These are phyloP conservation scores for Trametes versicolor DNA, from an alignment of 1,284 basidiomycete genomes.

Conservation along the genomic window DNA sequence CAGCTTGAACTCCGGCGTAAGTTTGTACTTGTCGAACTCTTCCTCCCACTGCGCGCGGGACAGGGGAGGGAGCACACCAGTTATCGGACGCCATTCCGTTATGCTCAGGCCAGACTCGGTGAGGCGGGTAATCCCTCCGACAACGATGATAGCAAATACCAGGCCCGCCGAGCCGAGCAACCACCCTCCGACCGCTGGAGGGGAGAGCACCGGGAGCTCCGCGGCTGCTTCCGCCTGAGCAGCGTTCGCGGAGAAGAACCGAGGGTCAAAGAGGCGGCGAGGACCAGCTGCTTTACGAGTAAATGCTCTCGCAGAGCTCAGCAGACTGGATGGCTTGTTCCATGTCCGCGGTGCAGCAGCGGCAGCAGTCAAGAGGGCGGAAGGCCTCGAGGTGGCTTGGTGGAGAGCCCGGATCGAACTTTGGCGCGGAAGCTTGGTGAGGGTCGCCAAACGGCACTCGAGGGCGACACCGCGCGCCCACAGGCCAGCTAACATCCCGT, in stretches of 20 bases:
- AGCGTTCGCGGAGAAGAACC: conserved; percentile 54
- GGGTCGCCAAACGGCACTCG: conserved; percentile 32
- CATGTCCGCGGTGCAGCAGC: conserved; percentile 14
- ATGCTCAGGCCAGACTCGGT: conserved; percentile 99
- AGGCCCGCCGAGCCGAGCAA: conserved; percentile 85
- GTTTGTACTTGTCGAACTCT: conserved; percentile 96
- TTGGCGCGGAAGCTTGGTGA: conserved; percentile 27
- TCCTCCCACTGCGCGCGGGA: conserved; percentile 82
- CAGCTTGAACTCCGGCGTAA: conserved; percentile 96
- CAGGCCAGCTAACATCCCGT: conserved; percentile 31
- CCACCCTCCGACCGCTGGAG: conserved; percentile 84
- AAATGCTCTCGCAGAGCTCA: conserved; percentile 27
- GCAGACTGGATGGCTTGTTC: conserved; percentile 12
- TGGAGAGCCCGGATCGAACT: conserved; percentile 35
- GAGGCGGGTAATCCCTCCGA: conserved; percentile 95
- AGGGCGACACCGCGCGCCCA: conserved; percentile 36
- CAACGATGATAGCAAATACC: conserved; percentile 92
- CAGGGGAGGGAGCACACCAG: conserved; percentile 89
- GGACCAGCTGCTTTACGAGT: conserved; percentile 26
- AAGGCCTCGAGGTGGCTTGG: conserved; percentile 22
- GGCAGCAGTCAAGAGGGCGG: conserved; percentile 2
- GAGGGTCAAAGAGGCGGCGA: conserved; percentile 44
- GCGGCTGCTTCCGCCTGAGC: conserved; percentile 40
- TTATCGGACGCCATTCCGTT: conserved; percentile 97
- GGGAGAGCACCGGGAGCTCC: conserved; percentile 68